Percentiles rank a stretch among this genome's conserved stretches.
Evolutionary conservation across 1,139 yeast species (phyloP).

Genomic region (Suhomyces anneliseae): DNA sequence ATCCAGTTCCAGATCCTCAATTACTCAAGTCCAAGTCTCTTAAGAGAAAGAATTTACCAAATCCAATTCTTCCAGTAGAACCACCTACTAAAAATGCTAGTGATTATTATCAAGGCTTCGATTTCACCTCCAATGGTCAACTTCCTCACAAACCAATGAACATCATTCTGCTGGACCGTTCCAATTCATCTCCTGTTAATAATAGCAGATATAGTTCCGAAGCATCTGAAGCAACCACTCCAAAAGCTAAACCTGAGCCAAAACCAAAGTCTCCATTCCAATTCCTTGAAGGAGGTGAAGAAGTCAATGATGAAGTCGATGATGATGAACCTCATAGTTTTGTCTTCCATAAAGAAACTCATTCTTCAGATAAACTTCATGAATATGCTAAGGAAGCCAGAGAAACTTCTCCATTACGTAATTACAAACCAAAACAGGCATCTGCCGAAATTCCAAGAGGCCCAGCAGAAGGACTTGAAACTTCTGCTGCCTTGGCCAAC

Average conservation of each 20-base stretch:
- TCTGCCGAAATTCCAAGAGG: constrained; percentile 13
- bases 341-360: constrained; percentile 22
- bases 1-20: constrained; percentile 27
- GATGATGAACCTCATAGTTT: constrained; percentile 34
- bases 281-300: neutral
- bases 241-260: constrained; percentile 1
- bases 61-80: constrained; percentile 24
- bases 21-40: constrained; percentile 28
- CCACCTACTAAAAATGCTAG: constrained; percentile 15
- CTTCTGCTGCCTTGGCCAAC: constrained; percentile 28
- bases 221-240: constrained; percentile 1
- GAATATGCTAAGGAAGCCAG: constrained; percentile 22
- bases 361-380: constrained; percentile 21
- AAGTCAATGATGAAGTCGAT: neutral
- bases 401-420: constrained; percentile 25
- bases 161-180: constrained; percentile 23
- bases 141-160: constrained; percentile 47
- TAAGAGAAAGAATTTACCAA: constrained; percentile 29
- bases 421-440: constrained; percentile 17
- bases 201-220: constrained; percentile 7
- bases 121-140: constrained; percentile 46
- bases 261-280: constrained; percentile 2
- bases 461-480: constrained; percentile 28
- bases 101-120: constrained; percentile 36
- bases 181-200: constrained; percentile 3